A percentile compares a stretch with the other conserved stretches of the same genome.
These are phyloP conservation scores for Suillus paluster DNA, from an alignment of 768 basidiomycete species.

Conservation along the genomic window DNA sequence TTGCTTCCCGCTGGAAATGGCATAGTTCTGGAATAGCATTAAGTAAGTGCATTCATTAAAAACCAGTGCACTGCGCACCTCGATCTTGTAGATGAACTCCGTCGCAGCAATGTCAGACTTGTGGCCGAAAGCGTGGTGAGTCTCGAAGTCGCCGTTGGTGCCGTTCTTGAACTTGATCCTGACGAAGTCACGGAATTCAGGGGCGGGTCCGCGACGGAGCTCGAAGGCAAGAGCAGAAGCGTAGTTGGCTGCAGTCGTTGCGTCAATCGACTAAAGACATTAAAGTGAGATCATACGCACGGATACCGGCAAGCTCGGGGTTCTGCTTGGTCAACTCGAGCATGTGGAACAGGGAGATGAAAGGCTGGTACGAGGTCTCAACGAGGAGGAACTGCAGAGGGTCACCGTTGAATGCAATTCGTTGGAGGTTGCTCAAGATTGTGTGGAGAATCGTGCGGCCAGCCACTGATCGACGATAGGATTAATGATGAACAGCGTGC, in stretches of 20 bases:
- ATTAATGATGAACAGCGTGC: neutral
- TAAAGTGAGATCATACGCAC: conserved; percentile 48
- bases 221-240: conserved; percentile 78
- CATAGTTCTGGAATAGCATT: no score
- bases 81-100: no score
- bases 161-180: conserved; percentile 89
- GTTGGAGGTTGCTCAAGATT: conserved; percentile 71
- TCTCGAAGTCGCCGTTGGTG: conserved; percentile 62
- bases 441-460: conserved; percentile 79
- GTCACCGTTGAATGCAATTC: conserved; percentile 78
- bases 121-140: conserved; percentile 76
- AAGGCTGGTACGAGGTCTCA: conserved; percentile 86
- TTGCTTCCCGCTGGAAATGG: no score
- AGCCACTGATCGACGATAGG: conserved; percentile 58
- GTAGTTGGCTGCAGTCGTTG: conserved; percentile 58
- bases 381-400: conserved; percentile 79
- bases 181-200: conserved; percentile 79
- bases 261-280: conserved; percentile 17
- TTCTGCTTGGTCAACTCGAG: conserved; percentile 61
- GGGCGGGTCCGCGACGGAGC: conserved; percentile 74
- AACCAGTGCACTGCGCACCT: no score
- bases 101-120: no score
- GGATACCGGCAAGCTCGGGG: conserved; percentile 65
- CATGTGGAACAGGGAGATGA: conserved; percentile 87
- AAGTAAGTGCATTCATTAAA: no score